Conservation (phyloP, 495 filamentous ascomycete genomes). For the Aspergillus asperescens region DNA sequence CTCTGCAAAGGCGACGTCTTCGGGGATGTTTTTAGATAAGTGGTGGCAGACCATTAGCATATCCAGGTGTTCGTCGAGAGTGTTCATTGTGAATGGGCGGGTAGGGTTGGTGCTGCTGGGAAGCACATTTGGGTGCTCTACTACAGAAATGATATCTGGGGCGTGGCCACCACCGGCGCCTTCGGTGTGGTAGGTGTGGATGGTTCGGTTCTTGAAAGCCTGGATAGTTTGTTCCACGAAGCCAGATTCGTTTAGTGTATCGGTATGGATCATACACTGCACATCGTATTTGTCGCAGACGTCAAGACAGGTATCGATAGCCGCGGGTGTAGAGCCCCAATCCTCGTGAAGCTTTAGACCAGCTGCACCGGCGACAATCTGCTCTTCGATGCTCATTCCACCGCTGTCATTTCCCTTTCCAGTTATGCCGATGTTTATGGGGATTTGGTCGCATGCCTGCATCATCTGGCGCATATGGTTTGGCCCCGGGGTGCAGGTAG, state of each 20-base stretch:
- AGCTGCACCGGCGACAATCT: constrained; percentile 76
- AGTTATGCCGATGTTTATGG: constrained; percentile 88
- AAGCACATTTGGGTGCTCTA: constrained; percentile 87
- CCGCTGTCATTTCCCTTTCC: constrained; percentile 92
- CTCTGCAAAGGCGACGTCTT: constrained; percentile 95
- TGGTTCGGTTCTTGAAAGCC: constrained; percentile 83
- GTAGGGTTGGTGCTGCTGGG: constrained; percentile 93
- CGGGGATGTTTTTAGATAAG: constrained; percentile 82
- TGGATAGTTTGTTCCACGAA: constrained; percentile 91
- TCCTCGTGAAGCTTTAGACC: constrained; percentile 97
- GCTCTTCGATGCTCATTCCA: constrained; percentile 67
- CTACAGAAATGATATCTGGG: constrained; percentile 93
- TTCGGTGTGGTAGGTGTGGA: constrained; percentile 98
- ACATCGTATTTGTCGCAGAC: constrained; percentile 91
- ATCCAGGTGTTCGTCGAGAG: constrained; percentile 93
- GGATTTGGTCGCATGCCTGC: constrained; percentile 80
- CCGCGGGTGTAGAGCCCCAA: constrained; percentile 90
- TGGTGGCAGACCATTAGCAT: constrained; percentile 99
- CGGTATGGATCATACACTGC: constrained; percentile 95
- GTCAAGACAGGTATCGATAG: constrained; percentile 82
- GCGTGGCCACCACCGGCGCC: constrained; percentile 95
- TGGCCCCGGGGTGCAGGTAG: constrained; percentile 87
- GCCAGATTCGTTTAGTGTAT: constrained; percentile 95
- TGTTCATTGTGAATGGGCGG: constrained; percentile 86
- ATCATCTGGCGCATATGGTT: constrained; percentile 89